A percentile compares a stretch with the other conserved stretches of the same genome.
These are phyloP conservation scores for Physaria fendleri DNA, from an alignment of 345 rosid genomes.

Conservation along the genomic window DNA sequence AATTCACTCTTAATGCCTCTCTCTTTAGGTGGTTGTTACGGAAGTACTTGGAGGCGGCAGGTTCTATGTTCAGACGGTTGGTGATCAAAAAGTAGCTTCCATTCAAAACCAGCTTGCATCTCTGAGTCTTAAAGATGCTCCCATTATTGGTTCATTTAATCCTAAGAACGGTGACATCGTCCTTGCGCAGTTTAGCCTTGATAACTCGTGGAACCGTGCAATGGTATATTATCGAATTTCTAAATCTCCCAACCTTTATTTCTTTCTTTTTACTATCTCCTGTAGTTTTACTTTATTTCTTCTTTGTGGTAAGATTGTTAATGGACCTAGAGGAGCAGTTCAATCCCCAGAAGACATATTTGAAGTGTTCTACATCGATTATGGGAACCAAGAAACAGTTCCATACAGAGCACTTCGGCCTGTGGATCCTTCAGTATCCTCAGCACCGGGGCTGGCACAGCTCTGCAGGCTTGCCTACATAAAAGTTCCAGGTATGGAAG, in stretches of 20 bases:
- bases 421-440: conserved; percentile 62
- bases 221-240: conserved; percentile 49
- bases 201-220: conserved; percentile 98
- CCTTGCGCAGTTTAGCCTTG: conserved; percentile 92
- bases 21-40: conserved; percentile 74
- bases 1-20: background rate
- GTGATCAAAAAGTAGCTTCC: conserved; percentile 71
- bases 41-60: conserved; percentile 89
- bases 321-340: conserved; percentile 70
- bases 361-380: conserved; percentile 93
- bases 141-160: conserved; percentile 75
- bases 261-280: background rate
- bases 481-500: conserved; percentile 76
- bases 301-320: conserved; percentile 56
- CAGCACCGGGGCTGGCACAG: conserved; percentile 84
- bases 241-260: background rate
- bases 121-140: conserved; percentile 65
- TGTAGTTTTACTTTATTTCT: conserved; percentile 1
- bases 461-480: conserved; percentile 87
- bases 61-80: conserved; percentile 82
- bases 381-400: conserved; percentile 90
- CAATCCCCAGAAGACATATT: conserved; percentile 65
- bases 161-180: conserved; percentile 88
- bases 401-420: conserved; percentile 67
- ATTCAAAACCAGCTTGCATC: conserved; percentile 77